These are phyloP conservation scores for Tetradesmus lagerheimii DNA, from an alignment of 139 green algal species.

Conservation along the genomic window DNA sequence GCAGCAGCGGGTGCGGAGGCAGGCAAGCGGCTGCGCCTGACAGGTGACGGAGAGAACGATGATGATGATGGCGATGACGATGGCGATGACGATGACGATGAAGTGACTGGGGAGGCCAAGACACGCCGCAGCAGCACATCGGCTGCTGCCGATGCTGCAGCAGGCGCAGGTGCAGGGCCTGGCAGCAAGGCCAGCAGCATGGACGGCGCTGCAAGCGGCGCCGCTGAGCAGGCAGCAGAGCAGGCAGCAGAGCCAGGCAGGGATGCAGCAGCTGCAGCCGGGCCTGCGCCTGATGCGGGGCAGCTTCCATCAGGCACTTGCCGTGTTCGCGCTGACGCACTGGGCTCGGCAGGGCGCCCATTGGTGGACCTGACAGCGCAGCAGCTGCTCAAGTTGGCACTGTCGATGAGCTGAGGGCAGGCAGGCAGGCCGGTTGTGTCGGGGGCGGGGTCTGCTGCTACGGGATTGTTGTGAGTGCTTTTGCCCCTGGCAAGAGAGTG, in stretches of 20 bases:
- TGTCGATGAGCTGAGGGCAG: not conserved
- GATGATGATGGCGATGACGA: not conserved
- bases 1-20: conserved; percentile 12
- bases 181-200: not conserved
- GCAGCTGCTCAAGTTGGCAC: conserved; percentile 20
- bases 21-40: conserved; percentile 20
- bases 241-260: not conserved
- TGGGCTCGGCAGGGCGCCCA: conserved; percentile 6
- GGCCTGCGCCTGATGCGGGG: not conserved
- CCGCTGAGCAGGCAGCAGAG: not conserved
- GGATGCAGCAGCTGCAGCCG: not conserved
- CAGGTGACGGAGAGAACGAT: not conserved
- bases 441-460: not conserved
- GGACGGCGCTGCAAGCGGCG: not conserved
- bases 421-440: not conserved
- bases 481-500: not conserved
- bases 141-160: not conserved
- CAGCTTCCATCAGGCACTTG: not conserved
- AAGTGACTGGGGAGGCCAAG: not conserved
- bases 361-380: conserved; percentile 32
- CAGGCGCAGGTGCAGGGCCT: not conserved
- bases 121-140: conserved; percentile 2
- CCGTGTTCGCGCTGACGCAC: conserved; percentile 3
- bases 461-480: not conserved
- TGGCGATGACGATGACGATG: not conserved